Evolutionary conservation across 108 stramenopile species (phyloP), one percentile per base, ranked within the genome.

Genomic region (Discostella pseudostelligera): DNA sequence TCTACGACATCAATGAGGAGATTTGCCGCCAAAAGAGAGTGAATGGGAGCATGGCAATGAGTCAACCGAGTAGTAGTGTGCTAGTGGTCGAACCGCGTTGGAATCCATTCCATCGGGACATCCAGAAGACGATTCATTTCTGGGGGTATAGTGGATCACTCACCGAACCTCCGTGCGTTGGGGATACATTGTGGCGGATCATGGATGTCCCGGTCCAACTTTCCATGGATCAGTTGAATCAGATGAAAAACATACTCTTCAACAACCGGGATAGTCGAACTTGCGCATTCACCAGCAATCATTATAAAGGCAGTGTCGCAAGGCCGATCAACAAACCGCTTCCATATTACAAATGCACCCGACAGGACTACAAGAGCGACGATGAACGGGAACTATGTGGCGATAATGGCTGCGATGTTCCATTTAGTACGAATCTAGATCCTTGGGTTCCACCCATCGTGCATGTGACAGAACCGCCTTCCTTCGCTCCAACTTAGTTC

Each of bases 131-230:
- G 35, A 65, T 76, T 36, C 85, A 84, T 44, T 92, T 88, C 54
- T 92, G 81, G 66, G 84, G 86, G 0, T 92, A 92, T 68, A 73
- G 81, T 17, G 90, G 90, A 35, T 84, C 83, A 20, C 59, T 92
- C 13, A 89, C 90, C 8, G 90, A 92, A 54, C 87, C 87, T 0
- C 90, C 90, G 5, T 92, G 90, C 55, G 56, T 78, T 19, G 84
- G 84, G 32, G 79, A 69, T 24, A 84, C 87, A 4, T 59, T 79
- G 4, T 88, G 90, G 90, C 83, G 86, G 49, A 78, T 92, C 16
- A 77, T 79, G 63, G 86, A 87, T 59, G 72, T 53, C 9, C 84
- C 86, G 9, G 84, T 86, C 72, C 79, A 45, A 1, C 81, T 92
- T 20, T 78, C 81, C 21, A 46, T 39, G 0, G 56, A 68, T 7